phyloP scores from a whole-genome alignment of 2,329 filamentous ascomycete genomes.

The Pseudonectria foliicola region DNA sequence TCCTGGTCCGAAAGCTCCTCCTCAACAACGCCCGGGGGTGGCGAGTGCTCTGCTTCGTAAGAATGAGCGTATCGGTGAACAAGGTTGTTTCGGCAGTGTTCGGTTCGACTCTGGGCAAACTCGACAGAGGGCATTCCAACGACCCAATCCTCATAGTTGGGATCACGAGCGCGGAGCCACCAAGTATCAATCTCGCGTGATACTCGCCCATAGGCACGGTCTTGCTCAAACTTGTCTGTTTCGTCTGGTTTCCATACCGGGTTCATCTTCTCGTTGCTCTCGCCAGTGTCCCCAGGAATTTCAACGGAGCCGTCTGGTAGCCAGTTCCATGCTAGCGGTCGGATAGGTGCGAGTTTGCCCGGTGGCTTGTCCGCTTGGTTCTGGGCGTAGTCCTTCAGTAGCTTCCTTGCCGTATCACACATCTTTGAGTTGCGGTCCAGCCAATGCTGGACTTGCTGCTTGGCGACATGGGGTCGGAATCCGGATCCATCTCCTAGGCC shows the following conservation, averaged over 20 bases:
- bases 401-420: conserved; percentile 46
- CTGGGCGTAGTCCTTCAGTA: conserved; percentile 49
- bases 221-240: conserved; percentile 51
- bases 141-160: conserved; percentile 53
- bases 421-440: conserved; percentile 53
- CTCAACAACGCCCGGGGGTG: conserved; percentile 28
- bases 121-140: conserved; percentile 54
- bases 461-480: conserved; percentile 50
- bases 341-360: conserved; percentile 42
- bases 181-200: conserved; percentile 59
- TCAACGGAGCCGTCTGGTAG: conserved; percentile 33
- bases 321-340: conserved; percentile 51
- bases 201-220: conserved; percentile 51
- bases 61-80: conserved; percentile 47
- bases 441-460: conserved; percentile 56
- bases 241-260: conserved; percentile 46
- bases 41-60: conserved; percentile 36
- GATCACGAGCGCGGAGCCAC: conserved; percentile 55
- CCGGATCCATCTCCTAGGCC: conserved; percentile 43
- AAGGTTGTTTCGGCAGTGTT: conserved; percentile 52
- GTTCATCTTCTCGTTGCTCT: conserved; percentile 36
- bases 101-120: conserved; percentile 49
- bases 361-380: conserved; percentile 42
- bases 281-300: conserved; percentile 24
- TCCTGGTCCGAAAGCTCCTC: conserved; percentile 33